Evolutionary conservation across 108 stramenopile species (phyloP), one percentile per base, ranked within the genome.

Genomic region (Asterionellopsis glacialis): DNA sequence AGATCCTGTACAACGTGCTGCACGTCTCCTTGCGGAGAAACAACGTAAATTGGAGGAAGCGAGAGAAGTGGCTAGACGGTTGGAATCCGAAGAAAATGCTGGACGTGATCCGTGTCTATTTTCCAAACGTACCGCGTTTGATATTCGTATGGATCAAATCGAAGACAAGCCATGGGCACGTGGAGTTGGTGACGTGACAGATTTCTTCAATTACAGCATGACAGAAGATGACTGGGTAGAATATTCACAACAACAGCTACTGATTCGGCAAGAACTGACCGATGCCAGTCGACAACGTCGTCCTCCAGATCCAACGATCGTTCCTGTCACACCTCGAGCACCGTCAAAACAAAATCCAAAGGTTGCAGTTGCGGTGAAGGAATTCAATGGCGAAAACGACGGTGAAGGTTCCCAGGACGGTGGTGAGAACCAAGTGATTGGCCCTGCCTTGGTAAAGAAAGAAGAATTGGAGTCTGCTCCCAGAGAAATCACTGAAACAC

Each of bases 91-190:
- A 67, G 93, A 94, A 72, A 94, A 94, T 59, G 90, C 93, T 33
- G 93, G 93, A 6, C 79, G 93, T 11, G 93, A 94, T 69, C 86
- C 93, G 0, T 84, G 85, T 51, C 73, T 94, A 13, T 94, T 94
- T 62, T 82, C 80, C 23, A 94, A 94, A 63, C 76, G 93, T 11
- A 94, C 93, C 2, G 87, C 88, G 16, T 94, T 94, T 65, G 93
- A 94, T 61, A 94, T 94, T 66, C 84, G 86, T 11, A 87, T 94
- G 74, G 88, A 91, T 74, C 92, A 93, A 64, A 88, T 94, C 62
- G 93, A 94, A 47, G 93, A 94, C 45, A 91, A 91, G 58, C 93
- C 89, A n/a, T 94, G 93, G 90, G 65, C 63, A 0, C 75, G 84
- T 33, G 82, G 67, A 13, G 41, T 44, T 18, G 78, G 69, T 21